Evolutionary conservation across 352 stramenopile genomes (phyloP).

Genomic region (Pythium apleroticum): DNA sequence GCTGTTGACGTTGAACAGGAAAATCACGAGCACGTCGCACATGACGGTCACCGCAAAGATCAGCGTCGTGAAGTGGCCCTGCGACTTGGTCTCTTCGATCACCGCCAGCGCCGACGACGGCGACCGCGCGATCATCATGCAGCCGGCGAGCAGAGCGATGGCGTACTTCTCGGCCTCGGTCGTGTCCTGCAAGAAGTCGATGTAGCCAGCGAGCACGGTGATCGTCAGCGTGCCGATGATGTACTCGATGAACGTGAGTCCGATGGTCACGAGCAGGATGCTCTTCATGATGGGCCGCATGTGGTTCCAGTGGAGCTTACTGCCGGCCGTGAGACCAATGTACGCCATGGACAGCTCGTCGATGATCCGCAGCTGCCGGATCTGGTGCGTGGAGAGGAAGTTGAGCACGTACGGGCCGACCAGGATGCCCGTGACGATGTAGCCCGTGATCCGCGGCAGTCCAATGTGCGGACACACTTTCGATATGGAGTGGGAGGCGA

Average conservation of each 20-base stretch:
- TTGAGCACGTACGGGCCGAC: slow-evolving; percentile 67
- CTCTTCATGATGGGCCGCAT: slow-evolving; percentile 67
- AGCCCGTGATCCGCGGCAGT: slow-evolving; percentile 63
- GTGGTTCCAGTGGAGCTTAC: slow-evolving; percentile 60
- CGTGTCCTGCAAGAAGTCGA: slow-evolving; percentile 65
- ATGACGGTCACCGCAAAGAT: slow-evolving; percentile 71
- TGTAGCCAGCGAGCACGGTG: slow-evolving; percentile 52
- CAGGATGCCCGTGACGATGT: slow-evolving; percentile 63
- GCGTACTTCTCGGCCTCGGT: slow-evolving; percentile 57
- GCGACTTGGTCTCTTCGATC: slow-evolving; percentile 65
- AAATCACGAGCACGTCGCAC: slow-evolving; percentile 69
- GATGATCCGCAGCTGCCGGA: slow-evolving; percentile 52
- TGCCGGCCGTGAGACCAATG: slow-evolving; percentile 60
- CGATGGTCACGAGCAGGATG: slow-evolving; percentile 51
- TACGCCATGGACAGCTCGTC: slow-evolving; percentile 69
- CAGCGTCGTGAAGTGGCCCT: slow-evolving; percentile 68
- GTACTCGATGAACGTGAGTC: slow-evolving; percentile 58
- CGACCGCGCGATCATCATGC: slow-evolving; percentile 72
- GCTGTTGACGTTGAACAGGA: slow-evolving; percentile 73
- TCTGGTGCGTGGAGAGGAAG: slow-evolving; percentile 43
- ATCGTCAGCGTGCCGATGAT: slow-evolving; percentile 65
- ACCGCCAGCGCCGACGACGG: slow-evolving; percentile 65
- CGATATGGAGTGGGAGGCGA: slow-evolving; percentile 61
- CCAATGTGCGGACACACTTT: slow-evolving; percentile 59
- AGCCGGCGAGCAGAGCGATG: slow-evolving; percentile 60